Evolutionary conservation across 2,329 filamentous ascomycete genomes (phyloP).

Genomic region (Chaetomium sp.): DNA sequence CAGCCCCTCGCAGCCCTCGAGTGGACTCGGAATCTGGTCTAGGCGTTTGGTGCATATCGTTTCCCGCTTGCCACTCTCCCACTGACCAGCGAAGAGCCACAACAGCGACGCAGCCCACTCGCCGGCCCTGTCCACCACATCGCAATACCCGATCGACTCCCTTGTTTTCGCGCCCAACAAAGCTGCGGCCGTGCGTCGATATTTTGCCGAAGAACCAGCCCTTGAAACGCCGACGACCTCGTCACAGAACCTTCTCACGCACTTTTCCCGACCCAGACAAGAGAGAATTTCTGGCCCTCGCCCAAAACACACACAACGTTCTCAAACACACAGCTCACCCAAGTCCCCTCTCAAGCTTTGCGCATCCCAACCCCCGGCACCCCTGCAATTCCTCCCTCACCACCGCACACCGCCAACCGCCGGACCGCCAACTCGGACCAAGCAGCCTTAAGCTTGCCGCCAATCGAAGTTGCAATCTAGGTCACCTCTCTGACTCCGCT

Average conservation of each 20-base stretch:
- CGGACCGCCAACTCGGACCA: not conserved
- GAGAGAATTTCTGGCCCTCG: not conserved
- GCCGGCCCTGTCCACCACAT: not conserved
- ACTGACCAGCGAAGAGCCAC: not conserved
- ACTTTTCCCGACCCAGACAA: not conserved
- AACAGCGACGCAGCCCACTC: too few relatives aligned
- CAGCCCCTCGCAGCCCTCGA: not conserved
- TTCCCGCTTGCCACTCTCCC: conserved; percentile 14
- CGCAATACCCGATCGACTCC: conserved; percentile 15
- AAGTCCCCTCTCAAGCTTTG: not conserved
- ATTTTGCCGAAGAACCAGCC: not conserved
- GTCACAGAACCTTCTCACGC: not conserved
- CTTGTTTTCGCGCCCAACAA: conserved; percentile 19
- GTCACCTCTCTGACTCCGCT: conserved; percentile 38
- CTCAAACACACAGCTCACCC: not conserved
- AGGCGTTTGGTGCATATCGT: conserved; percentile 13
- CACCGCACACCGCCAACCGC: conserved; percentile 9
- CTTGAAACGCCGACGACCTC: not conserved
- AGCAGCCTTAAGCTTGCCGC: not conserved
- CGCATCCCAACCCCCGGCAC: conserved; percentile 6
- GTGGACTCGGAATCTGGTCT: conserved; percentile 13
- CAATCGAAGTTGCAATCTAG: not conserved
- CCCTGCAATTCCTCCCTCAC: not conserved
- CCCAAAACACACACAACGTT: not conserved
- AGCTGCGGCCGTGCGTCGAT: conserved; percentile 12